A percentile compares a stretch with the other conserved stretches of the same genome.
Evolutionary conservation across 2,329 filamentous ascomycete genomes (phyloP).

Genomic region (Fusarium pseudocircinatum): DNA sequence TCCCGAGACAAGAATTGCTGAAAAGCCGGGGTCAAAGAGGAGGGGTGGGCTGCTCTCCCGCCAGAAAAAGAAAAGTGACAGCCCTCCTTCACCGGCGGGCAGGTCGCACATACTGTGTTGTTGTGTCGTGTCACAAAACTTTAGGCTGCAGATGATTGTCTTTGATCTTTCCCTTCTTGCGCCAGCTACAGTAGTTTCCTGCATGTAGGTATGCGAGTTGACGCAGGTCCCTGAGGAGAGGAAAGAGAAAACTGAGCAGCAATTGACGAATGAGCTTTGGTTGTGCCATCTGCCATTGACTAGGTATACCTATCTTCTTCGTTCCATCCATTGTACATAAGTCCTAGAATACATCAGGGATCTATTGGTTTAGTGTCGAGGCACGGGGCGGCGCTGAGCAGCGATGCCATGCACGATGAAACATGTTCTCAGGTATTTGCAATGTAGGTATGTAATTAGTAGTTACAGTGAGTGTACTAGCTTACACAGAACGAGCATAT

Average conservation of each 20-base stretch:
- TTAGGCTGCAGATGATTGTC: slow-evolving; percentile 20
- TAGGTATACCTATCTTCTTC: not conserved
- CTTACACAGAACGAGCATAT: not conserved
- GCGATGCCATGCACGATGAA: slow-evolving; percentile 28
- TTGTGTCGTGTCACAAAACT: slow-evolving; percentile 28
- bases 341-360: not conserved
- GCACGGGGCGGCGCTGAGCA: slow-evolving; percentile 36
- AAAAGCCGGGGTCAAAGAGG: slow-evolving; percentile 6
- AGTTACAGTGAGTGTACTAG: not conserved
- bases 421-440: slow-evolving; percentile 1
- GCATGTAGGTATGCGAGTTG: slow-evolving; percentile 25
- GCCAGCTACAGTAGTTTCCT: slow-evolving; percentile 32
- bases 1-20: slow-evolving; percentile 6
- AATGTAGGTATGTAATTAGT: slow-evolving; percentile 12
- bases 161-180: slow-evolving; percentile 35
- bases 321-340: not conserved
- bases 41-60: slow-evolving; percentile 23
- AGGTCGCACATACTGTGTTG: slow-evolving; percentile 15
- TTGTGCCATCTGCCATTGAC: slow-evolving; percentile 7
- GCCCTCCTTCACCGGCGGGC: slow-evolving; percentile 15
- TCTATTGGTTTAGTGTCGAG: slow-evolving; percentile 11
- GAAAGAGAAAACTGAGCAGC: slow-evolving; percentile 44
- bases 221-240: slow-evolving; percentile 43
- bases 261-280: slow-evolving; percentile 41
- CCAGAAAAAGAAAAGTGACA: slow-evolving; percentile 24